phyloP scores from a whole-genome alignment of 2,329 filamentous ascomycete genomes.

The Lecanosticta acicola region DNA sequence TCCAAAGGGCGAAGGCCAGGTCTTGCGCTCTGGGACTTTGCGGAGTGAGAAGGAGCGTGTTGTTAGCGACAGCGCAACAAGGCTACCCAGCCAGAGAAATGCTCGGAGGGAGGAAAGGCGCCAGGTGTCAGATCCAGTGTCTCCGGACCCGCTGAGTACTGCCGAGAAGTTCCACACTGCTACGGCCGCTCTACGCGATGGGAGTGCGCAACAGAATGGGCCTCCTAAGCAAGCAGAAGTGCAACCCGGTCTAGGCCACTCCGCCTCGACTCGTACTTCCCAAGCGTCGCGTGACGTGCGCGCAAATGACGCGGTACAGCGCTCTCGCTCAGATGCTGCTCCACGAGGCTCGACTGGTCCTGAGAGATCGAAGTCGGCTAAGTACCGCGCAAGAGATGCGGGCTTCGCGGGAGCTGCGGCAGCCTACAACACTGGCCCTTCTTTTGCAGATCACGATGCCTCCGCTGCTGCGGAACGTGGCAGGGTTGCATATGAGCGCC shows the following conservation, averaged over 20 bases:
- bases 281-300: neutral
- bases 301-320: neutral
- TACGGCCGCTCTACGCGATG: constrained; percentile 15
- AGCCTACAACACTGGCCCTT: constrained; percentile 15
- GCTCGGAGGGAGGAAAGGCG: constrained; percentile 3
- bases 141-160: neutral
- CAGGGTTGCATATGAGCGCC: constrained; percentile 28
- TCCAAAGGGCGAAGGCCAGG: constrained; percentile 11
- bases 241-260: neutral
- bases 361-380: constrained; percentile 18
- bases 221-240: neutral
- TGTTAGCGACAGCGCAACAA: constrained; percentile 23
- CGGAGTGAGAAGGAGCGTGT: constrained; percentile 23
- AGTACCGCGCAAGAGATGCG: constrained; percentile 29
- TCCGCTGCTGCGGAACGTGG: constrained; percentile 26
- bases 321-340: neutral
- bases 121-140: constrained; percentile 7
- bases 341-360: constrained; percentile 11
- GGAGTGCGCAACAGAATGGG: neutral
- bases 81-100: constrained; percentile 13
- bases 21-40: constrained; percentile 17
- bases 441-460: constrained; percentile 9
- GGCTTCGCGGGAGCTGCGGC: constrained; percentile 31
- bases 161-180: constrained; percentile 15
- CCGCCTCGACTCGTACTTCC: neutral